Conservation (phyloP, 2,329 filamentous ascomycete genomes). For the Onygenales sp. region DNA sequence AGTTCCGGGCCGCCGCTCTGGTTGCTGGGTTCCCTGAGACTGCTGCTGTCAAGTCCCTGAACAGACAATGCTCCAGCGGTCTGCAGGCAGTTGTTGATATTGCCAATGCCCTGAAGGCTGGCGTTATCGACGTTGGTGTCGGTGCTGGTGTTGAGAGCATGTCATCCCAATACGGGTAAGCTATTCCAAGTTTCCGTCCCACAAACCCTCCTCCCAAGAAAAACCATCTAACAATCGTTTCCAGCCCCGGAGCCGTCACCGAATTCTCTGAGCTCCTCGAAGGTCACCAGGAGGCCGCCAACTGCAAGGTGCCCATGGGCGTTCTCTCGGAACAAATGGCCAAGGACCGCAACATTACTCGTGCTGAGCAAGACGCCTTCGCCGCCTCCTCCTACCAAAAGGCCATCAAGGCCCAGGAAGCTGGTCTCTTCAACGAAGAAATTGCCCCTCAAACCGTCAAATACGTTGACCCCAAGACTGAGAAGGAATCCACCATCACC, state of each 20-base stretch:
- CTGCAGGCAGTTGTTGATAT: slow-evolving; percentile 89
- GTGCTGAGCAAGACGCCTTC: slow-evolving; percentile 77
- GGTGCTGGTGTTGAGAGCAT: slow-evolving; percentile 96
- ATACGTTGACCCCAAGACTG: slow-evolving; percentile 82
- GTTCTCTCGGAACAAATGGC: slow-evolving; percentile 92
- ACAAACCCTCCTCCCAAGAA: background rate
- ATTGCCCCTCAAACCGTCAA: slow-evolving; percentile 80
- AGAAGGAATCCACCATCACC: slow-evolving; percentile 72
- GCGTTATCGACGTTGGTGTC: slow-evolving; percentile 92
- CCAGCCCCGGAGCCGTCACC: slow-evolving; percentile 67
- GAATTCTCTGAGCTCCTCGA: slow-evolving; percentile 91
- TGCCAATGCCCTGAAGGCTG: slow-evolving; percentile 79
- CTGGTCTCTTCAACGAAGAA: slow-evolving; percentile 87
- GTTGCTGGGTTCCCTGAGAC: slow-evolving; percentile 83
- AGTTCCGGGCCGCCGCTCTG: slow-evolving; percentile 86
- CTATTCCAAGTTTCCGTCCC: slow-evolving; percentile 7
- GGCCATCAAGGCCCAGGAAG: slow-evolving; percentile 72
- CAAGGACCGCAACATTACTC: slow-evolving; percentile 64
- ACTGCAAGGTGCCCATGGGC: slow-evolving; percentile 98
- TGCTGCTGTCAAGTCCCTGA: slow-evolving; percentile 77
- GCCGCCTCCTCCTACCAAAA: slow-evolving; percentile 84
- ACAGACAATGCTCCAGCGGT: slow-evolving; percentile 89
- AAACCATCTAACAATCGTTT: background rate
- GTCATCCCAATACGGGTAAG: slow-evolving; percentile 80
- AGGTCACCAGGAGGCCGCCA: slow-evolving; percentile 67